Base-by-base conservation (phyloP, 208 protist species). In the Chromosphaera perkinsii region DNA sequence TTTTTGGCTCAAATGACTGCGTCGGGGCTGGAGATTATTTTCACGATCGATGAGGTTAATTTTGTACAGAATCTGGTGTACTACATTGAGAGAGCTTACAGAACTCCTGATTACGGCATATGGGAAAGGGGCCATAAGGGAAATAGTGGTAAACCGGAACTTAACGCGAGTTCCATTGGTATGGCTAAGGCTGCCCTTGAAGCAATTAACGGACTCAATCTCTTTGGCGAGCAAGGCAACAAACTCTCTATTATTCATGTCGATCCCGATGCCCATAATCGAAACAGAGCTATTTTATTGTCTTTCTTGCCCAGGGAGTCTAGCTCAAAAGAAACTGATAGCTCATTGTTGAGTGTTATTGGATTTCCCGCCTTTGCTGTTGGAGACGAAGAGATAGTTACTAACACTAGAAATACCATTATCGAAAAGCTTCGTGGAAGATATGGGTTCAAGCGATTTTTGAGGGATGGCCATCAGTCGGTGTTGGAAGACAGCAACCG, bases 121-220 rank as follows among this genome's bases (percentile, higher is more conserved):
- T 77, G 72, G 72, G 72, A 77, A 55, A 54, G 72, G 24, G 72
- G 72, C 24, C 60, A 77, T 54, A 77, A 77, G 66, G 68, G 54
- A 17, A 77, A 77, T 61, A 43, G 68, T 36, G 72, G 72, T 29
- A 22, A 65, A 31, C 43, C 59, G 2, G 72, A 77, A 37, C 66
- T 77, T 5, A 77, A 77, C 51, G 57, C 72, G 5, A 59, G 39
- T 20, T 72, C 64, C 12, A 72, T 73, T 26, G 72, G 72, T 45
- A 77, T 72, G 71, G 51, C 56, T 62, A 76, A 64, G 56, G 72
- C 72, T 40, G 72, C 72, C 3, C 49, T 77, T 20, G 72, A 77
- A 40, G 17, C 51, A 9, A 77, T 77, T 59, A 68, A 66, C 42
- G 66, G 59, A 14, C 31, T 77, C 24, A 59, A 77, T 57, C 39